Base-by-base conservation (phyloP, 2,329 filamentous ascomycete species). In the Colletotrichum lini region DNA sequence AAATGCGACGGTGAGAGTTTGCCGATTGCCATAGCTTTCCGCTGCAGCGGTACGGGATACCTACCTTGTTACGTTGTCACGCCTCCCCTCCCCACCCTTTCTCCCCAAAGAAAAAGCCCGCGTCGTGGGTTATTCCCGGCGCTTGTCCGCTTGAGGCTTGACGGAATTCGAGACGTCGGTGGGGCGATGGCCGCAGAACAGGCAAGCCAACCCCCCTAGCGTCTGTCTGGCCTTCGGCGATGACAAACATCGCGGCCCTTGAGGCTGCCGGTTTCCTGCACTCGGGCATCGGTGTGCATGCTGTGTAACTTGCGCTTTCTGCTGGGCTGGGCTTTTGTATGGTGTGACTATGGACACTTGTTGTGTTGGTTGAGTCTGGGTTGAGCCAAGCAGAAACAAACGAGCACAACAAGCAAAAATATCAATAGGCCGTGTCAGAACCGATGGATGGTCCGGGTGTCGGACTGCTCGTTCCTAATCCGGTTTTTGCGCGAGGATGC, bases 81-180 rank as follows among this genome's bases (percentile, higher is more conserved):
- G 26, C 38, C 44, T 13, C 12, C 45, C 18, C 7, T 21, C 30
- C 30, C 30, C 30, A 30, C 30, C 8, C 8, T 30, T 1, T 30
- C 30, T 30, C 30, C 30, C 9, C 30, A 30, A 8, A 26, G 9
- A 8, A 26, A 35, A 65, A 23, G 10, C 16, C 40, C 16, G 26
- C 44, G 67, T 57, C n/a, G 67, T 58, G 57, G 35, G 42, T 53
- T 68, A 68, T 68, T 71, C 49, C 57, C 64, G 68, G 64, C 40
- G 64, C 57, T 42, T 58, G 21, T 10, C 4, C 58, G 2, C 50
- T 12, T 42, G 10, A n/a, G n/a, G 40, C 35, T 40, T n/a, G 52
- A 21, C 52, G 38, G 44, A 42, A 30, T 56, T 53, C 50, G 49
- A 57, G 56, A 50, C 54, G 23, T 61, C 42, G 54, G 67, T 56